A percentile compares a stretch with the other conserved stretches of the same genome.
Evolutionary conservation across 495 filamentous ascomycete species (phyloP).

Genomic region (Penicillium chermesinum): DNA sequence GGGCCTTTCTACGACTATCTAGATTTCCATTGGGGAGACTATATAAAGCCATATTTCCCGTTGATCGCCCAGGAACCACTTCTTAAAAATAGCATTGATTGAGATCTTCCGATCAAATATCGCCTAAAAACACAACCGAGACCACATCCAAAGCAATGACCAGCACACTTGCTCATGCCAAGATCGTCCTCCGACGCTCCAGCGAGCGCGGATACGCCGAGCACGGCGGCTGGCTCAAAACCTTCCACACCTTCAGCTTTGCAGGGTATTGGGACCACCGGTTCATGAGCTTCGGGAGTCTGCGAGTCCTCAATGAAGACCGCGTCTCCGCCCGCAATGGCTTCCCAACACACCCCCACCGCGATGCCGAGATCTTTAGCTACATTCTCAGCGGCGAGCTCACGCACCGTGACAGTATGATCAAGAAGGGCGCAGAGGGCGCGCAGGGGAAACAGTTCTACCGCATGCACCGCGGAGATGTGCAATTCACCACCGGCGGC

Average conservation of each 20-base stretch:
- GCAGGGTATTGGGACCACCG: conserved; percentile 64
- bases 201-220: conserved; percentile 63
- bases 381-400: conserved; percentile 77
- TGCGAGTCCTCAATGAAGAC: conserved; percentile 82
- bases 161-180: conserved; percentile 55
- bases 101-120: too few species aligned
- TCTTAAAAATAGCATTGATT: not conserved
- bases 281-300: conserved; percentile 59
- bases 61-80: not conserved
- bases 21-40: conserved; percentile 1
- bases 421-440: conserved; percentile 53
- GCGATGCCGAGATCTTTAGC: conserved; percentile 77
- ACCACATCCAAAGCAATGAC: conserved; percentile 34
- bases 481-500: conserved; percentile 78
- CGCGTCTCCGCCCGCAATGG: conserved; percentile 61
- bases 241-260: conserved; percentile 78
- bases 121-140: not conserved
- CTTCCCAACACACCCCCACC: conserved; percentile 76
- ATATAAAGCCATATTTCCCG: conserved; percentile 3
- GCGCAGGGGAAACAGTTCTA: conserved; percentile 53
- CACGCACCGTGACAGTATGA: conserved; percentile 74
- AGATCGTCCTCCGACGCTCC: conserved; percentile 58
- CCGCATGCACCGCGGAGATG: conserved; percentile 68
- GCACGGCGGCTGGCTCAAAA: conserved; percentile 80
- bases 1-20: conserved; percentile 10